phyloP scores from a whole-genome alignment of 441 rosid genomes.

The Pelargonium myrrhifolium region DNA sequence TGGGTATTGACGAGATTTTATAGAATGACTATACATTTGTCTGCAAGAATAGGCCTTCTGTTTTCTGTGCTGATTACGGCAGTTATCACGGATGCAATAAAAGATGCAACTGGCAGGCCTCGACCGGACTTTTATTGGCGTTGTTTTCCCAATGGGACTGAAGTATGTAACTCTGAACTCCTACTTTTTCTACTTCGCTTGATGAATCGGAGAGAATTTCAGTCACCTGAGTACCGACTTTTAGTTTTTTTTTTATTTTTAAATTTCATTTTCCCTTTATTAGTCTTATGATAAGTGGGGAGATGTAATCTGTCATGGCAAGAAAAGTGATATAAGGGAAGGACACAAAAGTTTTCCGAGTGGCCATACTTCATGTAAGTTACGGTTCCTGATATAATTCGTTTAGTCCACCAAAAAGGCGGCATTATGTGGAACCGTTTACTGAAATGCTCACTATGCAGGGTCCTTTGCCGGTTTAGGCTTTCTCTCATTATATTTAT shows the following conservation, averaged over 20 bases:
- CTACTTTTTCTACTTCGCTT: background rate
- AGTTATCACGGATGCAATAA: slow-evolving; percentile 68
- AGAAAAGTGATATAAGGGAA: slow-evolving; percentile 51
- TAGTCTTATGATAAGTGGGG: slow-evolving; percentile 60
- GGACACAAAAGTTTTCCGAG: slow-evolving; percentile 94
- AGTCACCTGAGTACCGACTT: background rate
- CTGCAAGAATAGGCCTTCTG: slow-evolving; percentile 48
- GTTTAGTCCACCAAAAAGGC: background rate
- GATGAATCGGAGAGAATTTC: background rate
- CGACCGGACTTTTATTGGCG: slow-evolving; percentile 95
- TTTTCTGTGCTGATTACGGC: slow-evolving; percentile 62
- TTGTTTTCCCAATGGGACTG: slow-evolving; percentile 89
- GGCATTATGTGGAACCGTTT: slow-evolving; percentile 7
- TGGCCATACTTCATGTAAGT: slow-evolving; percentile 80
- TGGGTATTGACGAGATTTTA: background rate
- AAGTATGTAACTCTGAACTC: slow-evolving; percentile 34
- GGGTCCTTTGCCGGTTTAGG: slow-evolving; percentile 83
- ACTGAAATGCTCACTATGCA: slow-evolving; percentile 11
- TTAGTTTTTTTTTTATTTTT: background rate
- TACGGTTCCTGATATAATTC: background rate
- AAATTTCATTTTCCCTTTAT: slow-evolving; percentile 17
- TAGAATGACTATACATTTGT: slow-evolving; percentile 3
- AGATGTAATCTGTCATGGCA: slow-evolving; percentile 68
- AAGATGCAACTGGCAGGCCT: slow-evolving; percentile 81
- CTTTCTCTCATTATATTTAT: slow-evolving; percentile 64